These are phyloP conservation scores for Immersiella caudata DNA, from an alignment of 495 filamentous ascomycete genomes.

Conservation along the genomic window DNA sequence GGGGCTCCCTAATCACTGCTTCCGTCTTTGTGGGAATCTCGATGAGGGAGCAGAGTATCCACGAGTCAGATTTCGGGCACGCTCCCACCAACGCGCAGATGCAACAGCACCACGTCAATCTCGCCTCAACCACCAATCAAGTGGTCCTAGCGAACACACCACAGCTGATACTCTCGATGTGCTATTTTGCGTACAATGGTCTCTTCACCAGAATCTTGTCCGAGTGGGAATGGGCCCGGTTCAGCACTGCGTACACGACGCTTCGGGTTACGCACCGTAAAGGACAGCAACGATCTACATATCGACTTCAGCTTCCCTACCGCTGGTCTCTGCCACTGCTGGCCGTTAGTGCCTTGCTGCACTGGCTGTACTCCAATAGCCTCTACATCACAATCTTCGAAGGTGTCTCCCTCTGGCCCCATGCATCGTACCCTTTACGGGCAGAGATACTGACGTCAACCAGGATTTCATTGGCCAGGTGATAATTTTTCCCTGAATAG, in stretches of 20 bases:
- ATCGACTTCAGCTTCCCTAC: conserved; percentile 2
- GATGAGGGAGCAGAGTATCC: background rate
- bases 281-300: background rate
- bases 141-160: conserved; percentile 45
- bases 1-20: background rate
- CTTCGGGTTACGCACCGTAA: background rate
- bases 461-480: background rate
- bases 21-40: background rate
- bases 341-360: background rate
- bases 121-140: background rate
- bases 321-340: background rate
- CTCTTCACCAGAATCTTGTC: conserved; percentile 41
- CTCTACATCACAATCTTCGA: background rate
- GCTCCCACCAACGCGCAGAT: background rate
- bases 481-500: background rate
- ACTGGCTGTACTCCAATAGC: conserved; percentile 1
- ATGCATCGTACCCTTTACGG: background rate
- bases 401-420: background rate
- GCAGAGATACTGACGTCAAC: background rate
- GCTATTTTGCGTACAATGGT: conserved; percentile 47
- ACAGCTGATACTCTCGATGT: conserved; percentile 46
- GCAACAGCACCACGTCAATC: background rate
- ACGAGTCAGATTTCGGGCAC: background rate
- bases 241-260: background rate
- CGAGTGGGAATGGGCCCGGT: conserved; percentile 36